phyloP scores from a whole-genome alignment of 805 yeast genomes.

The Monosporozyma siamensis region DNA sequence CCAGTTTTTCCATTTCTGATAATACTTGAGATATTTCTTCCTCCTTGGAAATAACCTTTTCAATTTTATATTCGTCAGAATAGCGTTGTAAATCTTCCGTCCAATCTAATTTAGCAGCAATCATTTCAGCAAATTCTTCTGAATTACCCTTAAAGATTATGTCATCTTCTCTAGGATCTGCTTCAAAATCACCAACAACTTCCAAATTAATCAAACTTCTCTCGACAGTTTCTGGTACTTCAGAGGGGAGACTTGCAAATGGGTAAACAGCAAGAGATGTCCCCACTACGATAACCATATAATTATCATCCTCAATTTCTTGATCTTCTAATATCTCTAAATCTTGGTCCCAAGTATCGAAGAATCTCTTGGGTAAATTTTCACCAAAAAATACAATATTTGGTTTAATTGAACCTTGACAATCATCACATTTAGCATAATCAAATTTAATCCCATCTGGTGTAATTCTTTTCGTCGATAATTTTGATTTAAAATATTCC shows the following conservation, averaged over 20 bases:
- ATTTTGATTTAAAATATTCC: conserved; percentile 34
- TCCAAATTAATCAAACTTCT: conserved; percentile 71
- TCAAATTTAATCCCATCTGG: conserved; percentile 11
- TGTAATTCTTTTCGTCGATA: background rate
- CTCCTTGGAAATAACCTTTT: background rate
- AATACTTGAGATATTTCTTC: conserved; percentile 5
- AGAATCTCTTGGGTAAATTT: conserved; percentile 62
- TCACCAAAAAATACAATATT: conserved; percentile 95
- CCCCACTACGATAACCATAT: conserved; percentile 79
- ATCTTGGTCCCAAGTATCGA: conserved; percentile 57
- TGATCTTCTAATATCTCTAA: conserved; percentile 11
- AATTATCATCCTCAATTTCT: conserved; percentile 38
- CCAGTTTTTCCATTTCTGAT: conserved; percentile 12
- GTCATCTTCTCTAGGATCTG: conserved; percentile 50
- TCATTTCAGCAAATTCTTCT: conserved; percentile 49
- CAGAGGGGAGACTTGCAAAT: conserved; percentile 74
- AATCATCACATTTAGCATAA: conserved; percentile 44
- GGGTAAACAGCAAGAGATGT: conserved; percentile 87
- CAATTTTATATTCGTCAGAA: conserved; percentile 17
- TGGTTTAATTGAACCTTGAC: conserved; percentile 79
- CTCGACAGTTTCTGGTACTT: conserved; percentile 38
- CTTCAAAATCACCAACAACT: conserved; percentile 60
- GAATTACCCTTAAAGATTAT: conserved; percentile 51
- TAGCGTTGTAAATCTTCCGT: conserved; percentile 40
- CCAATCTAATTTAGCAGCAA: conserved; percentile 61